These are phyloP conservation scores for Fusarium azukiicola DNA, from an alignment of 2,329 filamentous ascomycete genomes.

Conservation along the genomic window DNA sequence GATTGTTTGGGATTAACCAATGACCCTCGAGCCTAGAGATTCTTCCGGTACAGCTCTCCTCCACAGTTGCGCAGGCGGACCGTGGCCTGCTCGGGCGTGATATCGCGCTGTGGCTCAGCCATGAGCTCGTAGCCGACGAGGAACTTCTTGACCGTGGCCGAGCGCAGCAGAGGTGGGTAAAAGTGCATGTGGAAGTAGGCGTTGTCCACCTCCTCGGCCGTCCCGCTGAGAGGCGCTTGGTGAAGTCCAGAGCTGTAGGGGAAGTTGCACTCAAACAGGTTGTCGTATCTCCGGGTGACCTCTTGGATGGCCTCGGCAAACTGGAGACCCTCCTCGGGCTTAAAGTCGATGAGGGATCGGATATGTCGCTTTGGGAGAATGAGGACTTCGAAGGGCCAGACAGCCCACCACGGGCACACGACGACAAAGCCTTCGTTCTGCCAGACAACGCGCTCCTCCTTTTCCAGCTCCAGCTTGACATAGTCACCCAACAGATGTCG, in stretches of 20 bases:
- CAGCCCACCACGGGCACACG: conserved; percentile 98
- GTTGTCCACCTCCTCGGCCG: conserved; percentile 90
- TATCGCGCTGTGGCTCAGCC: conserved; percentile 98
- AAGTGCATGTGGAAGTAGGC: conserved; percentile 99
- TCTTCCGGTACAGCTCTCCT: conserved; percentile 91
- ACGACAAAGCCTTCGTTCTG: conserved; percentile 93
- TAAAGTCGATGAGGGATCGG: conserved; percentile 91
- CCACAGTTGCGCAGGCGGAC: conserved; percentile 87
- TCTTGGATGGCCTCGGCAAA: conserved; percentile 94
- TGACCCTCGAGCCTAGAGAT: conserved; percentile 50
- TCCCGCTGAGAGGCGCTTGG: conserved; percentile 93
- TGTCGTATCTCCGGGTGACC: conserved; percentile 95
- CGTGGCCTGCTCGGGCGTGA: conserved; percentile 97
- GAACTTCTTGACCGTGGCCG: conserved; percentile 97
- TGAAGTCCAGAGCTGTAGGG: conserved; percentile 99
- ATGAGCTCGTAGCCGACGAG: conserved; percentile 97
- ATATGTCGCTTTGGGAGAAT: conserved; percentile 92
- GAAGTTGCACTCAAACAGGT: conserved; percentile 97
- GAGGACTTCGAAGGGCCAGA: conserved; percentile 98
- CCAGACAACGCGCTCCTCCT: conserved; percentile 92
- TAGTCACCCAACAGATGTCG: conserved; percentile 93
- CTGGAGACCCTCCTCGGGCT: conserved; percentile 83
- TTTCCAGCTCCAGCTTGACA: conserved; percentile 89
- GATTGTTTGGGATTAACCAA: conserved; percentile 19
- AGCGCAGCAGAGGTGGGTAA: conserved; percentile 95